Evolutionary conservation across 2,329 filamentous ascomycete species (phyloP).

Genomic region (Dryadomyces quercivorus): DNA sequence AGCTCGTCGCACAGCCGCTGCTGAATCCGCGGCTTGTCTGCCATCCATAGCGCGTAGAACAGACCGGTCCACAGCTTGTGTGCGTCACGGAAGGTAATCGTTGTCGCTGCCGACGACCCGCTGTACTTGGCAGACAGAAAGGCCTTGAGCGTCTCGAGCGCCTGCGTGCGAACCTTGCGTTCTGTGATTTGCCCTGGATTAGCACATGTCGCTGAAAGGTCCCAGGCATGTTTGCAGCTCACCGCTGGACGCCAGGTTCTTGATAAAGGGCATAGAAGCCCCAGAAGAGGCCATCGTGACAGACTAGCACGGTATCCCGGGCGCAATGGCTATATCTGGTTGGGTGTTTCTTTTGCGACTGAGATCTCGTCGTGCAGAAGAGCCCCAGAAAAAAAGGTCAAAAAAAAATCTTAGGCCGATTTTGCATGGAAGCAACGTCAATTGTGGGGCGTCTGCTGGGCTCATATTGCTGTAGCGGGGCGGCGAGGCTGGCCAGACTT

Average conservation of each 20-base stretch:
- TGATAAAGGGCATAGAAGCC: slow-evolving; percentile 60
- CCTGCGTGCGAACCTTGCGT: slow-evolving; percentile 63
- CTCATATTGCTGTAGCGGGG: not conserved
- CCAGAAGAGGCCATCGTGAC: not conserved
- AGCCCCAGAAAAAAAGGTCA: not conserved
- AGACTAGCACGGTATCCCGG: not conserved
- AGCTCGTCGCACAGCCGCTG: slow-evolving; percentile 72
- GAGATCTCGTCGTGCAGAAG: not conserved
- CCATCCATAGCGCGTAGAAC: slow-evolving; percentile 91
- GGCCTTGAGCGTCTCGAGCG: slow-evolving; percentile 62
- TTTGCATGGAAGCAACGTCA: no score
- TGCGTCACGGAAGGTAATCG: slow-evolving; percentile 55
- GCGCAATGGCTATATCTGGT: not conserved
- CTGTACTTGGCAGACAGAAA: slow-evolving; percentile 54
- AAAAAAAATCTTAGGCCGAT: not conserved
- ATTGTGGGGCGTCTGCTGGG: no score
- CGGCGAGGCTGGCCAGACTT: not conserved
- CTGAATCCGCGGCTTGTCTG: slow-evolving; percentile 77
- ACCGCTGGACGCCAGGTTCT: slow-evolving; percentile 78
- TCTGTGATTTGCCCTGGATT: slow-evolving; percentile 35
- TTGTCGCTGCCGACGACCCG: slow-evolving; percentile 25
- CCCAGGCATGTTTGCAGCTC: slow-evolving; percentile 16
- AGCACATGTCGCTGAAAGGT: no score
- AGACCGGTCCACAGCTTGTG: slow-evolving; percentile 91
- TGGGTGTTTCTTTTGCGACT: not conserved